Percentiles rank a stretch among this genome's conserved stretches.
phyloP scores from a whole-genome alignment of 257 asterid species.

The Capsicum rhomboideum region DNA sequence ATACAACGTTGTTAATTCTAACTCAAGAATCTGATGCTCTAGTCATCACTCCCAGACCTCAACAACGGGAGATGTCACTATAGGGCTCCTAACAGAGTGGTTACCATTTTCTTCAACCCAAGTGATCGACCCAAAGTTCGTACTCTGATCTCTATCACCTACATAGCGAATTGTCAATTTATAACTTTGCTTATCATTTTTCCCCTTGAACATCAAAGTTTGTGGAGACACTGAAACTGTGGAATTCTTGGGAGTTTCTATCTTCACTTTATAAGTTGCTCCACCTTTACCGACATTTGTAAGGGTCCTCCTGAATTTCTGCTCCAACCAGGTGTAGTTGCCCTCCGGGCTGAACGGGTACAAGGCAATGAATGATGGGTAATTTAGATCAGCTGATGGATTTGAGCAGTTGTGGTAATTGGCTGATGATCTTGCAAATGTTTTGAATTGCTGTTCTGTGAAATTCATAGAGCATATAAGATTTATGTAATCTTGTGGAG shows the following conservation, averaged over 20 bases:
- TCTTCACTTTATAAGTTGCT: slow-evolving; percentile 1
- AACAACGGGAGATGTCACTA: neutral
- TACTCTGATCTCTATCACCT: neutral
- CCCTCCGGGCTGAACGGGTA: neutral
- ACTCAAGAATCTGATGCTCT: neutral
- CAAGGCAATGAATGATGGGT: slow-evolving; percentile 10
- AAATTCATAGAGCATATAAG: slow-evolving; percentile 18
- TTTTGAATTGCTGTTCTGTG: slow-evolving; percentile 3
- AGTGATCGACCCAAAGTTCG: slow-evolving; percentile 25
- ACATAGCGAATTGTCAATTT: neutral
- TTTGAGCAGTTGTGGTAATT: neutral
- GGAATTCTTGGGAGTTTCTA: neutral
- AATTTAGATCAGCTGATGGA: slow-evolving; percentile 6
- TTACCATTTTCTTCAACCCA: slow-evolving; percentile 34
- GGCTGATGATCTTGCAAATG: slow-evolving; percentile 1
- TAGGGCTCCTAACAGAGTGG: slow-evolving; percentile 33
- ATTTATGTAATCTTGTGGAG: slow-evolving; percentile 13
- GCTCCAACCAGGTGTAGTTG: neutral
- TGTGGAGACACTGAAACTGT: slow-evolving; percentile 3
- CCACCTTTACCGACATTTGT: slow-evolving; percentile 14
- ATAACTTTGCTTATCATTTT: slow-evolving; percentile 8
- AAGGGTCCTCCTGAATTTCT: slow-evolving; percentile 7
- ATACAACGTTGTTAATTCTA: too few relatives aligned
- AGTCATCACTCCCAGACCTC: neutral
- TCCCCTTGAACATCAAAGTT: neutral